Evolutionary conservation across 257 asterid species (phyloP).

Genomic region (Capsicum rhomboideum): DNA sequence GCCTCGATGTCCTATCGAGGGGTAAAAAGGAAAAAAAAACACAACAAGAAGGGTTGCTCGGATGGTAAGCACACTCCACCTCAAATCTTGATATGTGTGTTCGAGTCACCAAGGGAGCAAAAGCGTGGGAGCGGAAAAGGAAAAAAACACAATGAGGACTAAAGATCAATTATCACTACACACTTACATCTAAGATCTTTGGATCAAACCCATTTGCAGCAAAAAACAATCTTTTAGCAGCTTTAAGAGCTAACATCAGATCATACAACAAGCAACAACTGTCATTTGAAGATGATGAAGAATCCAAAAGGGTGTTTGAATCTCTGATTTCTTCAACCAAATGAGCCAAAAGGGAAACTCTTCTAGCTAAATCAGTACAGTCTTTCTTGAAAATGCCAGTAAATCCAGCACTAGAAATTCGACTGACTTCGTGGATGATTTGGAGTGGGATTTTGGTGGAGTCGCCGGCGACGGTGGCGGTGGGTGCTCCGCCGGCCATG

Average conservation of each 20-base stretch:
- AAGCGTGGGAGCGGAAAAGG: too few species aligned
- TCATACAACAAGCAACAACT: conserved; percentile 44
- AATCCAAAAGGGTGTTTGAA: conserved; percentile 18
- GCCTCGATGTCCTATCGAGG: too few species aligned
- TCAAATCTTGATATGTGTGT: too few species aligned
- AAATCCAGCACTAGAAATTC: conserved; percentile 62
- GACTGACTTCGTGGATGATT: conserved; percentile 47
- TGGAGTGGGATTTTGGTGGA: conserved; percentile 30
- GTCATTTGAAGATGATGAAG: conserved; percentile 22
- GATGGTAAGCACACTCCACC: too few species aligned
- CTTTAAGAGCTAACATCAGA: conserved; percentile 32
- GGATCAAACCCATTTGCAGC: conserved; percentile 25
- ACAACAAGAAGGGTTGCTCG: too few species aligned
- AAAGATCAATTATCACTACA: neutral
- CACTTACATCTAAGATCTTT: conserved; percentile 24
- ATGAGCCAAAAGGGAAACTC: conserved; percentile 68
- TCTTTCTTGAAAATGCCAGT: conserved; percentile 73
- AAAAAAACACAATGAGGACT: too few species aligned
- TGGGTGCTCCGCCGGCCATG: conserved; percentile 60
- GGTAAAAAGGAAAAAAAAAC: too few species aligned
- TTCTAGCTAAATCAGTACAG: conserved; percentile 72
- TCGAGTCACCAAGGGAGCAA: too few species aligned
- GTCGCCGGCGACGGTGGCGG: conserved; percentile 23
- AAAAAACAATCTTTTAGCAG: conserved; percentile 27
- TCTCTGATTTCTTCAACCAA: conserved; percentile 79